Base-by-base conservation (phyloP, 441 rosid genomes). In the Erysimum cheiri region DNA sequence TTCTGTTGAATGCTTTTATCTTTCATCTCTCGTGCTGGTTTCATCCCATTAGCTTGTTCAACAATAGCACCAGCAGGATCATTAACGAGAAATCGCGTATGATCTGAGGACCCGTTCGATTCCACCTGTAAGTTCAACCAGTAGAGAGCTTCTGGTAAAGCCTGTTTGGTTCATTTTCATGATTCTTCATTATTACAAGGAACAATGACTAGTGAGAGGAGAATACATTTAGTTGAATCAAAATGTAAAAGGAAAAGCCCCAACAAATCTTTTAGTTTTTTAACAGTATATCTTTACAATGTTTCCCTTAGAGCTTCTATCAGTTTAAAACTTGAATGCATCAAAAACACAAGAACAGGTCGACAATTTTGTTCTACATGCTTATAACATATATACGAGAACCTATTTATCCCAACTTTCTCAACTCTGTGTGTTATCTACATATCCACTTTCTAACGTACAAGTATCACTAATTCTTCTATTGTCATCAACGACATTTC, bases 91-190 rank as follows among this genome's bases (percentile, higher is more conserved):
- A 54, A 64, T 87, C 82, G 28, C 93, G 83, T 83, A 91, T 67
- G 62, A 89, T 80, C 73, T 77, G 78, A 31, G 91, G 86, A 74
- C 72, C 67, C 10, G 32, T 73, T 77, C 64, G 80, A 80, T 60
- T 54, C 80, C 77, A 77, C 97, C 97, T 93, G 97, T 85, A 91
- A 91, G 95, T 89, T 89, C 91, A 94, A 90, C 94, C 96, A 93
- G 98, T 80, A 91, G 88, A 91, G 78, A 93, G 94, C 91, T 92
- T 96, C 97, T 89, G 95, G 76, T 76, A 76, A 76, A 76, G 69
- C 80, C 77, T 77, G 80, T 71, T 71, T 87, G 83, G 80, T 84
- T 75, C 96, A 89, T 84, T 84, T 73, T 85, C 80, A 87, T 82
- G 86, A 84, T 83, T 61, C 82, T 83, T 84, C 83, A 91, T 89